Percentiles rank a stretch among this genome's conserved stretches.
Conservation (phyloP, 2,329 filamentous ascomycete genomes). For the Fusarium nanum region DNA sequence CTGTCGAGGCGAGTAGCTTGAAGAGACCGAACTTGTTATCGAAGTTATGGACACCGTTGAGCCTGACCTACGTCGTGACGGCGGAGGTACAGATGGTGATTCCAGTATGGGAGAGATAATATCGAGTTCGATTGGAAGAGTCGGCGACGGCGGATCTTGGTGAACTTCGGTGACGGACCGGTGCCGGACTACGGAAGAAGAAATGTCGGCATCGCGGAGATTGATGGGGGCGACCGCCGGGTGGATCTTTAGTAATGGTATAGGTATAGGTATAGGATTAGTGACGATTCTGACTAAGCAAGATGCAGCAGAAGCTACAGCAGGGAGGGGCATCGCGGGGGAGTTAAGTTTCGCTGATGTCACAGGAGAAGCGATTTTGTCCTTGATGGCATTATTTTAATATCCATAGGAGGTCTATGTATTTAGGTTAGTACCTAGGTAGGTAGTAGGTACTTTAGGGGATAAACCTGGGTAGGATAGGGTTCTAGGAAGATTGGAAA, state of each 20-base stretch:
- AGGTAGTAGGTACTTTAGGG: neutral
- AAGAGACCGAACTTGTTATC: slow-evolving; percentile 3
- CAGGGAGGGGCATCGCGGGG: slow-evolving; percentile 29
- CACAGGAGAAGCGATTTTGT: neutral
- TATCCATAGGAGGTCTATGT: neutral
- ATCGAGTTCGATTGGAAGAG: slow-evolving; percentile 25
- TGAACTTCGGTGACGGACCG: slow-evolving; percentile 25
- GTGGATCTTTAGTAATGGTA: slow-evolving; percentile 23
- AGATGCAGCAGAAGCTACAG: slow-evolving; percentile 3
- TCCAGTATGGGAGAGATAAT: neutral
- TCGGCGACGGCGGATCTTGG: slow-evolving; percentile 10
- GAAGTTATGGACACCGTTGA: slow-evolving; percentile 4
- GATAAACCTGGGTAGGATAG: neutral
- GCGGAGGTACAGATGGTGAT: neutral
- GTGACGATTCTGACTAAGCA: slow-evolving; percentile 37
- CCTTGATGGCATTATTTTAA: slow-evolving; percentile 10
- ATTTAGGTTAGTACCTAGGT: no score
- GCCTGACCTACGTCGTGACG: neutral
- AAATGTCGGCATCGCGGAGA: slow-evolving; percentile 22
- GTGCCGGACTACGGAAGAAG: slow-evolving; percentile 31
- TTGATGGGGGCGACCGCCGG: slow-evolving; percentile 14
- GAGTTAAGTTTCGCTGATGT: slow-evolving; percentile 17
- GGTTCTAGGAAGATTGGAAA: neutral
- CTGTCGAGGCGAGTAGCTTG: slow-evolving; percentile 26
- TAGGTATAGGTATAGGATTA: slow-evolving; percentile 2